These are phyloP conservation scores for Phytophthora citricola DNA, from an alignment of 352 stramenopile species.

Conservation along the genomic window DNA sequence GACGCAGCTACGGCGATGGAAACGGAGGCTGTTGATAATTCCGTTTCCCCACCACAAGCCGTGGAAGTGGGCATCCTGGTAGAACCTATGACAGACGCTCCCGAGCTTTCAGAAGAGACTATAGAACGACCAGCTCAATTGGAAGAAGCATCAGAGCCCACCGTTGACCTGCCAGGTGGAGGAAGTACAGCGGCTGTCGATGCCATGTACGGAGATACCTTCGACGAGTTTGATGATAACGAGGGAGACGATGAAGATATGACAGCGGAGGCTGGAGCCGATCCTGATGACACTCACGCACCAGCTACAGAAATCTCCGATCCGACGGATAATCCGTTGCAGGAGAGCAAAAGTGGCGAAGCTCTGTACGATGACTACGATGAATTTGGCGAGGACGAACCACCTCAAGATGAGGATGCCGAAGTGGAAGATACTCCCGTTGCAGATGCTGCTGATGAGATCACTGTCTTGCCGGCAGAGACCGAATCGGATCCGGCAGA, in stretches of 20 bases:
- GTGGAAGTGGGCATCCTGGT: neutral
- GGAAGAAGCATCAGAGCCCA: constrained; percentile 3
- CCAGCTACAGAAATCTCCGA: constrained; percentile 4
- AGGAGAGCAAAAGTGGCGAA: constrained; percentile 43
- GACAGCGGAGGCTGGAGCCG: constrained; percentile 24
- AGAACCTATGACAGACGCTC: neutral
- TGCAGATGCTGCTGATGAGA: neutral
- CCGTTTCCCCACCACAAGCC: neutral
- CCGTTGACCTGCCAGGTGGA: constrained; percentile 16
- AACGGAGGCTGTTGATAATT: neutral
- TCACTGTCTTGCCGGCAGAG: neutral
- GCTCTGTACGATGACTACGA: constrained; percentile 43
- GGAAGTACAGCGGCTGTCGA: constrained; percentile 27
- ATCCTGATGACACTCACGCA: constrained; percentile 12
- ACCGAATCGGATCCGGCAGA: neutral
- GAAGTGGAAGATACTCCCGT: constrained; percentile 4
- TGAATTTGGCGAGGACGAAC: constrained; percentile 40
- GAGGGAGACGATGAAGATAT: constrained; percentile 44
- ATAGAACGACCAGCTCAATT: neutral
- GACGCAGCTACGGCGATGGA: neutral
- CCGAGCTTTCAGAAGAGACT: neutral
- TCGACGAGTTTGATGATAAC: constrained; percentile 66
- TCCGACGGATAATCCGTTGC: constrained; percentile 16
- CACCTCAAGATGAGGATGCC: constrained; percentile 8
- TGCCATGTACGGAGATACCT: constrained; percentile 65